Percentiles rank a stretch among this genome's conserved stretches.
phyloP scores from a whole-genome alignment of 1,284 basidiomycete genomes.

The Ceratorhiza oryzae-sativae region DNA sequence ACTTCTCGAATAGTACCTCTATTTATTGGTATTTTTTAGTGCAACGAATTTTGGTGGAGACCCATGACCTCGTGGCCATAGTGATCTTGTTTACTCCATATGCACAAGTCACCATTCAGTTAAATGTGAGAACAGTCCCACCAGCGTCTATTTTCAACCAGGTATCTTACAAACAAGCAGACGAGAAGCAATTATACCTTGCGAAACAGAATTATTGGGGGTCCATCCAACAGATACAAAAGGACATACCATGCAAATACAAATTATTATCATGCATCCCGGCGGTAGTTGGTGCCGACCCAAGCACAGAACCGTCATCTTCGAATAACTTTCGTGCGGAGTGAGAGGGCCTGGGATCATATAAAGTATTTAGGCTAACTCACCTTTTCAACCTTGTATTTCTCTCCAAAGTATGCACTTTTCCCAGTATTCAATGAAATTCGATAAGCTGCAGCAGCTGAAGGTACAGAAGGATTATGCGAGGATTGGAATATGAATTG shows the following conservation, averaged over 20 bases:
- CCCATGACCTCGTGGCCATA: too few species aligned
- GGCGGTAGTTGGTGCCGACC: conserved; percentile 15
- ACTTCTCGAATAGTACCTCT: too few species aligned
- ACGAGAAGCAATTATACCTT: conserved; percentile 5
- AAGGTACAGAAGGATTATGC: conserved; percentile 50
- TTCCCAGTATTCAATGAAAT: conserved; percentile 61
- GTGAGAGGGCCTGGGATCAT: background rate
- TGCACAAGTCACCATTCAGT: too few species aligned
- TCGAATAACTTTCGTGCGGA: conserved; percentile 8
- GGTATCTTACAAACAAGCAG: conserved; percentile 4
- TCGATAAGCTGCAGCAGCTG: conserved; percentile 60
- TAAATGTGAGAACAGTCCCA: too few species aligned
- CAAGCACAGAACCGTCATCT: conserved; percentile 17
- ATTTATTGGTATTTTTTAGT: too few species aligned
- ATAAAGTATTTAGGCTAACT: too few species aligned
- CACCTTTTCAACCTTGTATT: conserved; percentile 68
- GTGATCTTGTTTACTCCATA: too few species aligned
- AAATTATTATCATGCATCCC: conserved; percentile 1
- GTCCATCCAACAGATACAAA: background rate
- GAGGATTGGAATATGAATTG: conserved; percentile 52
- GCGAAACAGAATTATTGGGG: background rate
- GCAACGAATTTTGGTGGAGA: too few species aligned
- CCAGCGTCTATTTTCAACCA: background rate
- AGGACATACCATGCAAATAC: conserved; percentile 9
- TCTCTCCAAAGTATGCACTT: conserved; percentile 66